Evolutionary conservation across 1,284 basidiomycete species (phyloP), one percentile per base, ranked within the genome.

Genomic region (Rhodofomes roseus): DNA sequence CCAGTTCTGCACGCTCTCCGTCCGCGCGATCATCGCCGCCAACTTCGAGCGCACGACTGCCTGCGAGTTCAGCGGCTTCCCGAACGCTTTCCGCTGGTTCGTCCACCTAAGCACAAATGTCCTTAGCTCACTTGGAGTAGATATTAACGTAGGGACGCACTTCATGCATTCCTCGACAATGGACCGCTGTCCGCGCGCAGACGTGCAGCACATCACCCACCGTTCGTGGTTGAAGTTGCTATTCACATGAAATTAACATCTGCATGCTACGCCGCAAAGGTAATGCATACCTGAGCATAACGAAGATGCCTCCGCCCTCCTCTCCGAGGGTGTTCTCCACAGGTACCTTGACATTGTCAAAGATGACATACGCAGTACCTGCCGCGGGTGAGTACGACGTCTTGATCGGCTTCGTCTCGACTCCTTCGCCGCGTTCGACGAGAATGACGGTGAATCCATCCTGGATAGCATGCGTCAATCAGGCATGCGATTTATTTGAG

Each of bases 291-390:
- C 79, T 81, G 29, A 87, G 75, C 71, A 94, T 90, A 66, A 95
- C 90, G 66, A 87, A 86, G 58, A 96, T 82, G 48, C 93, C 94
- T 57, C 86, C 85, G 60, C 90, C 89, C 70, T 93, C 93, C 65
- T 87, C 81, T 18, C 94, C 94, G 44, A 97, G 80, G 29, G 93
- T 90, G 76, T 96, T 90, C 69, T 86, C 88, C n/a, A 89, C 81
- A 7, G 93, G 93, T 0, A 95, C 92, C 68, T 85, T 85, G 63
- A 93, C 92, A 64, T 95, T 90, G 73, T 95, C 91, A 68, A 94
- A 95, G 0, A 90, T 94, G 66, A 96, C 82, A 71, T 87, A 95
- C 7, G 91, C 92, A 0, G 93, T 95, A 8, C 92, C 92, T 1
- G 92, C 89, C 2, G 89, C 76, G 3, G 84, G 62, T 1, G 89